Evolutionary conservation across 108 stramenopile species (phyloP), one percentile per base, ranked within the genome.

Genomic region (Skeletonema grethae): DNA sequence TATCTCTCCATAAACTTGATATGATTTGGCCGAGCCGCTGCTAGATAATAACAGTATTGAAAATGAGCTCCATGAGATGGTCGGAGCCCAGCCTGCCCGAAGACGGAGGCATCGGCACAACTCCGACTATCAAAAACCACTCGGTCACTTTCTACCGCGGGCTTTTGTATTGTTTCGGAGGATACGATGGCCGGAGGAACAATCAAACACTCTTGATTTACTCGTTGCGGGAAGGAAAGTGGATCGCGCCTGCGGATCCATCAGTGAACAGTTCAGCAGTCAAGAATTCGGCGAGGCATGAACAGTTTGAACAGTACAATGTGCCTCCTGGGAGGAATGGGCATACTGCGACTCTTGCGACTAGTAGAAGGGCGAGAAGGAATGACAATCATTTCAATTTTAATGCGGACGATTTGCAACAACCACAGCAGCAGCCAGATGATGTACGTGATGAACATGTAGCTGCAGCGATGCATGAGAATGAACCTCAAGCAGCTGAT

Each of bases 141-240:
- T 81, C 82, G 31, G 94, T 96, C 9, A 93, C 95, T 18, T 80
- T 88, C 55, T 88, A 93, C 69, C 67, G 76, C 36, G 86, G 85
- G 38, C 84, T 84, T 59, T 69, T 97, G 53, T 94, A 93, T 72
- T 91, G 95, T 50, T 97, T 97, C 65, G 97, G 95, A 18, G 97
- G 97, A 6, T 97, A 97, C 79, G 96, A 97, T 69, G 97, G 97
- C 3, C 66, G 94, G 2, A 75, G 88, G 46, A 96, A 96, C 72
- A 92, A 95, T 76, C 86, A 87, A 60, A 85, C 87, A 0, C 80
- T 97, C n/a, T 69, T 88, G 56, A 65, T 95, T 48, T 95, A 92
- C 69, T 84, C 76, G 6, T 73, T 95, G 46, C 55, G 58, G 16
- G 86, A 92, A 57, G 60, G 90, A 62, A 72, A 86, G 48, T 95